phyloP scores from a whole-genome alignment of 257 asterid species.

The Solanum sejunctum region DNA sequence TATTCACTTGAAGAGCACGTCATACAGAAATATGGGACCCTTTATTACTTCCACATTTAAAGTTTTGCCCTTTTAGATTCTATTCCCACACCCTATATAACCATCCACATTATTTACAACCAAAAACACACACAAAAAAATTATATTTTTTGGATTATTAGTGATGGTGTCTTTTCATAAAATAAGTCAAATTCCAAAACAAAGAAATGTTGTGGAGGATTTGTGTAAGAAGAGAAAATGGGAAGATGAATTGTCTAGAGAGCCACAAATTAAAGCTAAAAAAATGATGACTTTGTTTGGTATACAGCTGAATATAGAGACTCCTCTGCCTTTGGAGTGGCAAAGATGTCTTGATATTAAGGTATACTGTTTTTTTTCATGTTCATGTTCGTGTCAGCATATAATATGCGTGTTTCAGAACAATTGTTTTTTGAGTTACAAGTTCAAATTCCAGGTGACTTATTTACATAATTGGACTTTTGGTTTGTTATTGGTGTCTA shows the following conservation, averaged over 20 bases:
- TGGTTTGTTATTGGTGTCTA: neutral
- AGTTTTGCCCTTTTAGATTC: conserved; percentile 29
- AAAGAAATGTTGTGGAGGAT: conserved; percentile 15
- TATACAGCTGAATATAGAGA: conserved; percentile 14
- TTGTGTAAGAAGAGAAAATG: conserved; percentile 46
- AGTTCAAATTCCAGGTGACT: neutral
- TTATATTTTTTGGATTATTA: neutral
- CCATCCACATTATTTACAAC: conserved; percentile 8
- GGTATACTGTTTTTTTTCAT: conserved; percentile 10
- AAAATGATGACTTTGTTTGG: conserved; percentile 4
- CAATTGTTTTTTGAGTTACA: neutral
- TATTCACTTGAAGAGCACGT: conserved; percentile 38
- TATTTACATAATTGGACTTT: neutral
- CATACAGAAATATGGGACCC: conserved; percentile 29
- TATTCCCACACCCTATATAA: conserved; percentile 17
- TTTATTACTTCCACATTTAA: conserved; percentile 27
- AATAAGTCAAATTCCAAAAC: conserved; percentile 12
- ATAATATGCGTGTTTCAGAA: neutral
- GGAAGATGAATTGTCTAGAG: conserved; percentile 15
- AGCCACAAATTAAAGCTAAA: conserved; percentile 10
- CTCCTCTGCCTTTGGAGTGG: conserved; percentile 54
- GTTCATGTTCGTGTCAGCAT: neutral
- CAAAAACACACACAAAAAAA: neutral
- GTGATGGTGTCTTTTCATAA: conserved; percentile 38
- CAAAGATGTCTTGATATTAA: conserved; percentile 59